These are phyloP conservation scores for Karstenula rhodostoma DNA, from an alignment of 2,329 filamentous ascomycete genomes.

Conservation along the genomic window DNA sequence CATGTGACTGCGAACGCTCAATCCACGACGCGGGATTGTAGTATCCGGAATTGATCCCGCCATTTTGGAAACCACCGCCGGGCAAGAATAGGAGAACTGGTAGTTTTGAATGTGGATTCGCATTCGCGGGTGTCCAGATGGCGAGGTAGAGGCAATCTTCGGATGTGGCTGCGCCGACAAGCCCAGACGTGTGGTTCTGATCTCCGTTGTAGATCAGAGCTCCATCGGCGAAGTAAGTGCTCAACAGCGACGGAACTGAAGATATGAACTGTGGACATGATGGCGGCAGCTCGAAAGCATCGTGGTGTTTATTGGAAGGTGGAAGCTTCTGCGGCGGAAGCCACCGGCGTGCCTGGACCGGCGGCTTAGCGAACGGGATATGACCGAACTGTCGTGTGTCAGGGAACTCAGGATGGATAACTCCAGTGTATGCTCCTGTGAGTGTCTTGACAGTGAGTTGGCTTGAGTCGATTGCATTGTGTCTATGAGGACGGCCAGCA, in stretches of 20 bases:
- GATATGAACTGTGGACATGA: constrained; percentile 36
- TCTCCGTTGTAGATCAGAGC: constrained; percentile 43
- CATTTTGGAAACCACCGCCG: constrained; percentile 54
- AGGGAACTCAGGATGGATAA: constrained; percentile 37
- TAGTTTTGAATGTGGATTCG: constrained; percentile 28
- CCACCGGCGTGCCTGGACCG: constrained; percentile 37
- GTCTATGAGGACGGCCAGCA: background rate
- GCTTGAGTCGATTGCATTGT: background rate
- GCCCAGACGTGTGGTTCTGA: constrained; percentile 34
- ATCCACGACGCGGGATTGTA: constrained; percentile 23
- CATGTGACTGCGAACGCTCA: constrained; percentile 38
- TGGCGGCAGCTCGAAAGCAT: constrained; percentile 25
- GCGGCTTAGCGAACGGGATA: constrained; percentile 42
- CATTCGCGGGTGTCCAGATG: constrained; percentile 52
- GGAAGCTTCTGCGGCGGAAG: constrained; percentile 32
- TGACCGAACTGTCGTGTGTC: constrained; percentile 41
- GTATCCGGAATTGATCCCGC: constrained; percentile 54
- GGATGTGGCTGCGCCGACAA: constrained; percentile 22
- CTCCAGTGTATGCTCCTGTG: constrained; percentile 24
- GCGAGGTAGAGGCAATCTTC: constrained; percentile 58
- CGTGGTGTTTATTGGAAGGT: constrained; percentile 16
- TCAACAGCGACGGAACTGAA: constrained; percentile 35
- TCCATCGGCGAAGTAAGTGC: constrained; percentile 38
- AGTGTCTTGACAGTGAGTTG: constrained; percentile 11
- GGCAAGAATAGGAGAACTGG: constrained; percentile 58